Base-by-base conservation (phyloP, 805 yeast genomes). In the Nakazawaea holstii region DNA sequence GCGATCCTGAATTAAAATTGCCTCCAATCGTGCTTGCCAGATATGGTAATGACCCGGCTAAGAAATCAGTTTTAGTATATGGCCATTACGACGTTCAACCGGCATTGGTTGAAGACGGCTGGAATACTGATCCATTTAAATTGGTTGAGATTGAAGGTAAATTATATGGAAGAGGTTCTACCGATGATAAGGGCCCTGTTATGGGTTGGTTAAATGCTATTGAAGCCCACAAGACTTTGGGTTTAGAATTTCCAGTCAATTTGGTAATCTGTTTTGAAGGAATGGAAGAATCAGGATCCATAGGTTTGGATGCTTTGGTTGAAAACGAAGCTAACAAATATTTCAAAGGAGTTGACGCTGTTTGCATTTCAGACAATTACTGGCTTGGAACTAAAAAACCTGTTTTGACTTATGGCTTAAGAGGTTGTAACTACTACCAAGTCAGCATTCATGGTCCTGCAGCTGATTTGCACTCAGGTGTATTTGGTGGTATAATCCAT, bases 31-130 rank as follows among this genome's bases (percentile, higher is more conserved):
- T 94, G n/a, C 78, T 94, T 51, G 94, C 94, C 31, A 80, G 94
- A 60, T 83, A 77, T 57, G 99, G 99, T 48, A 62, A 64, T 27
- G 95, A 90, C 62, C 84, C 96, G 35, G 54, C 65, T 30, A 91
- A 91, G 77, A 91, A 89, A 69, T 94, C 90, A 29, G 85, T 94
- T 39, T 76, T 95, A 53, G 82, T 94, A 36, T 94, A 94, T 64
- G 99, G 98, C 42, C 99, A 94, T 66, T 92, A 92, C 68, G 99
- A 94, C 60, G 99, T 94, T 53, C 99, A 94, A 72, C 99, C 99
- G 9, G 99, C 99, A 14, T 69, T 77, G 29, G 55, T 70, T 49
- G 95, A 86, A 57, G 99, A 94, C 63, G 99, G 99, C 35, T 94
- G 99, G 99, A 72, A 75, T 59, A 79, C 94, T 38, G 96, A 91